Evolutionary conservation across 2,329 filamentous ascomycete species (phyloP).

Genomic region (Hortaea werneckii): DNA sequence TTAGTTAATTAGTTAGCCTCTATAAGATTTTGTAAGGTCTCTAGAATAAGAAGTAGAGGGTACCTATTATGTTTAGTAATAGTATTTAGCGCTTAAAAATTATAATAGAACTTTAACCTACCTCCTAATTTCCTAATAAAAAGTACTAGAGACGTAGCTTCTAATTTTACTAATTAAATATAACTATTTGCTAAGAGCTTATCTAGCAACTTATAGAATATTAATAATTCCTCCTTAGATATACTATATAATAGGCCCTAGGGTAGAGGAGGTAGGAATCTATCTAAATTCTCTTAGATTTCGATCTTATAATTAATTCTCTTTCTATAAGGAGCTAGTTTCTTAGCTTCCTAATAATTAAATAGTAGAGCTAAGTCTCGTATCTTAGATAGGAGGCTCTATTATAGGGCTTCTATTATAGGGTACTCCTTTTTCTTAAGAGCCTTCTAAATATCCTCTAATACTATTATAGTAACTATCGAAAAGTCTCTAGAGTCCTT

Average conservation of each 20-base stretch:
- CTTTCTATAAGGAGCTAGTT: not conserved
- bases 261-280: not conserved
- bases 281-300: slow-evolving; percentile 1
- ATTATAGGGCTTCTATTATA: not conserved
- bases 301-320: not conserved
- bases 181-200: slow-evolving; percentile 1
- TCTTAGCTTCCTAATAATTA: not conserved
- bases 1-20: slow-evolving; percentile 1
- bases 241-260: slow-evolving; percentile 4
- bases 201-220: not conserved
- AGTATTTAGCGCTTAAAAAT: not conserved
- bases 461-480: not conserved
- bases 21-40: slow-evolving; percentile 2
- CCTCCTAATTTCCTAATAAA: slow-evolving; percentile 1
- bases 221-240: not conserved
- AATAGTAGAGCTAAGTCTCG: not conserved
- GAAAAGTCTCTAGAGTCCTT: not conserved
- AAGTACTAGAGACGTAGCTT: not conserved
- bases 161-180: not conserved
- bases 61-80: not conserved
- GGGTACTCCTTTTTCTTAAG: slow-evolving; percentile 2
- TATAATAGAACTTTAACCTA: not conserved
- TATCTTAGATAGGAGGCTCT: not conserved
- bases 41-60: slow-evolving; percentile 1
- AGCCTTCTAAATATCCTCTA: slow-evolving; percentile 1